phyloP scores from a whole-genome alignment of 345 rosid genomes.

The Melaleuca quinquenervia region DNA sequence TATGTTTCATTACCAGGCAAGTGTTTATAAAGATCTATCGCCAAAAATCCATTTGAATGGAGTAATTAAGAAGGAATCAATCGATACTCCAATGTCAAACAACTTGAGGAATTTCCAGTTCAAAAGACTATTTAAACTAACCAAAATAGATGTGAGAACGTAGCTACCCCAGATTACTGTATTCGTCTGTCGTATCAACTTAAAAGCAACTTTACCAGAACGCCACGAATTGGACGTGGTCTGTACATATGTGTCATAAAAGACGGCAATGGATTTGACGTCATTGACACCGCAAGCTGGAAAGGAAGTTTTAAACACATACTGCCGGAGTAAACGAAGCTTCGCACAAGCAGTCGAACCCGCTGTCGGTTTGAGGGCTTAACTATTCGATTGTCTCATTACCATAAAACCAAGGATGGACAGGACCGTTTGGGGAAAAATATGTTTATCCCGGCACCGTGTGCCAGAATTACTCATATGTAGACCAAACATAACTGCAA shows the following conservation, averaged over 20 bases:
- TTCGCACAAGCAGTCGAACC: background rate
- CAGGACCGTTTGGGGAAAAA: background rate
- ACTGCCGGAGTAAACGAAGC: background rate
- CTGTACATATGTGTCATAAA: background rate
- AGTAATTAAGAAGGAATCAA: background rate
- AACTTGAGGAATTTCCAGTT: background rate
- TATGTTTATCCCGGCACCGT: background rate
- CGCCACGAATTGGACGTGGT: background rate
- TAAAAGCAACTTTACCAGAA: background rate
- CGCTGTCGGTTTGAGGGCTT: background rate
- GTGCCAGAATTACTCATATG: background rate
- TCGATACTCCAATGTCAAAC: background rate
- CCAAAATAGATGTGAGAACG: background rate
- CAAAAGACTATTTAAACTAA: background rate
- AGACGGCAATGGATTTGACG: background rate
- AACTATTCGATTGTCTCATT: background rate
- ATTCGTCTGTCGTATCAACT: background rate
- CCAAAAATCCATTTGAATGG: background rate
- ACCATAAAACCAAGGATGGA: background rate
- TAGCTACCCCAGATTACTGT: background rate
- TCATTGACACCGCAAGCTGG: background rate
- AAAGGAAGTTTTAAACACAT: background rate
- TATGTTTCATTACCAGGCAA: background rate
- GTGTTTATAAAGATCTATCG: background rate
- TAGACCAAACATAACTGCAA: background rate